Evolutionary conservation across 352 stramenopile genomes (phyloP).

Genomic region (Globisporangium megalacanthum): DNA sequence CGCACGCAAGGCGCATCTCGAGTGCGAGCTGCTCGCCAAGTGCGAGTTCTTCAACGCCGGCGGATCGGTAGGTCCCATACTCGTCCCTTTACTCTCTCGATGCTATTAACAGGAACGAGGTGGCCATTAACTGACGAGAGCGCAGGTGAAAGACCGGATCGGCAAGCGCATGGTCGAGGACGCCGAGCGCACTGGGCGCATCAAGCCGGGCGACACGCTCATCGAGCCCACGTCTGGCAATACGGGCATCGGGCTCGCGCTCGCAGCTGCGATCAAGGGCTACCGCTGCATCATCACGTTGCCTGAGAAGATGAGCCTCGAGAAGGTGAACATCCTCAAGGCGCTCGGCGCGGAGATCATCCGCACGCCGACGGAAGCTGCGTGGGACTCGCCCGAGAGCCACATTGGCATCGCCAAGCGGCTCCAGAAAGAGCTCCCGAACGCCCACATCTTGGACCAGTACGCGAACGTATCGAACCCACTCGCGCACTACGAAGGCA

Average conservation of each 20-base stretch:
- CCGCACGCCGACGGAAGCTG: constrained; percentile 92
- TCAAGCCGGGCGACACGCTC: constrained; percentile 93
- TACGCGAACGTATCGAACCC: constrained; percentile 95
- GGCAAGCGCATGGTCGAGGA: constrained; percentile 90
- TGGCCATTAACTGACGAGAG: not conserved
- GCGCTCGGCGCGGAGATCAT: constrained; percentile 95
- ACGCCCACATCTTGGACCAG: constrained; percentile 96
- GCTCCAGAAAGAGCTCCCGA: constrained; percentile 89
- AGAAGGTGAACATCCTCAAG: constrained; percentile 96
- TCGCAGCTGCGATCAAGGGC: constrained; percentile 94
- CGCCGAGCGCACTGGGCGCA: constrained; percentile 83
- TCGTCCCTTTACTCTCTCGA: too few species aligned
- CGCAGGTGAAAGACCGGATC: constrained; percentile 83
- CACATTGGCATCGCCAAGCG: constrained; percentile 92
- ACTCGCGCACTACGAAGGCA: constrained; percentile 93
- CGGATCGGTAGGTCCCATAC: constrained; percentile 33
- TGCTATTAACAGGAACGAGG: not conserved
- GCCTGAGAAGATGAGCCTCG: constrained; percentile 94
- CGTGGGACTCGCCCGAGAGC: constrained; percentile 93
- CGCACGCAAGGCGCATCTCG: constrained; percentile 55
- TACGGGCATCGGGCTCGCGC: constrained; percentile 95
- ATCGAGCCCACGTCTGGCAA: constrained; percentile 98
- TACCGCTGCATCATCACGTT: constrained; percentile 92
- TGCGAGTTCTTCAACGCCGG: constrained; percentile 95
- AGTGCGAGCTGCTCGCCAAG: constrained; percentile 91